phyloP scores from a whole-genome alignment of 2,329 filamentous ascomycete species.

The Fusarium sp. region DNA sequence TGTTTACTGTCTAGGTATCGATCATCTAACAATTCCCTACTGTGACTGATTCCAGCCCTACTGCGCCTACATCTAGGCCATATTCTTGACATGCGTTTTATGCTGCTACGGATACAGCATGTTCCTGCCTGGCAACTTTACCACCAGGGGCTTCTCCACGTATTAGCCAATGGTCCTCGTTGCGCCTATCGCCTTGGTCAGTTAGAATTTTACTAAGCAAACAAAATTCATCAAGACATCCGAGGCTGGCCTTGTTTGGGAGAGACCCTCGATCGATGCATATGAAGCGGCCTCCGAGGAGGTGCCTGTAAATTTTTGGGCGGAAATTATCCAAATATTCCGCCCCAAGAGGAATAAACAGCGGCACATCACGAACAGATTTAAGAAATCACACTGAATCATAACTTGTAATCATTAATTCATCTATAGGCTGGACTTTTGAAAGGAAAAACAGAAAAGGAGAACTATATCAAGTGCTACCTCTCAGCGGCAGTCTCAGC shows the following conservation, averaged over 20 bases:
- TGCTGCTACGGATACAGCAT: not conserved
- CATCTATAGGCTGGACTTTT: slow-evolving; percentile 28
- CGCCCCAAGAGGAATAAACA: not conserved
- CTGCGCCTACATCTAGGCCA: too few relatives aligned
- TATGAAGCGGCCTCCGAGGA: not conserved
- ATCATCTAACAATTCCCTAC: too few relatives aligned
- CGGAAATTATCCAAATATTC: not conserved
- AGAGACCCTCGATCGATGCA: slow-evolving; percentile 2
- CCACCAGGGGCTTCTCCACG: slow-evolving; percentile 1
- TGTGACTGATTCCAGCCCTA: too few relatives aligned
- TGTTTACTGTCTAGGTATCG: too few relatives aligned
- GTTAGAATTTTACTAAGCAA: slow-evolving; percentile 4
- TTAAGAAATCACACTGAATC: not conserved
- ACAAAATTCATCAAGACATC: not conserved
- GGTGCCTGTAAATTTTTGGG: not conserved
- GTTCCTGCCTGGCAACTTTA: not conserved
- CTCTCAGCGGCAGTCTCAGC: slow-evolving; percentile 16
- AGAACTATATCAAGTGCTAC: slow-evolving; percentile 7
- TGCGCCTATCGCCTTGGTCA: not conserved
- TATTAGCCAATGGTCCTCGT: slow-evolving; percentile 4
- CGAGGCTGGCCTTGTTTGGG: slow-evolving; percentile 5
- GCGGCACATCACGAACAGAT: not conserved
- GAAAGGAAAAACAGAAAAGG: slow-evolving; percentile 2
- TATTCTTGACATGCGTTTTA: too few relatives aligned
- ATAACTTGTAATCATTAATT: slow-evolving; percentile 27